Evolutionary conservation across 2,329 filamentous ascomycete species (phyloP), one percentile per base, ranked within the genome.

Genomic region (Aspergillus floridensis): DNA sequence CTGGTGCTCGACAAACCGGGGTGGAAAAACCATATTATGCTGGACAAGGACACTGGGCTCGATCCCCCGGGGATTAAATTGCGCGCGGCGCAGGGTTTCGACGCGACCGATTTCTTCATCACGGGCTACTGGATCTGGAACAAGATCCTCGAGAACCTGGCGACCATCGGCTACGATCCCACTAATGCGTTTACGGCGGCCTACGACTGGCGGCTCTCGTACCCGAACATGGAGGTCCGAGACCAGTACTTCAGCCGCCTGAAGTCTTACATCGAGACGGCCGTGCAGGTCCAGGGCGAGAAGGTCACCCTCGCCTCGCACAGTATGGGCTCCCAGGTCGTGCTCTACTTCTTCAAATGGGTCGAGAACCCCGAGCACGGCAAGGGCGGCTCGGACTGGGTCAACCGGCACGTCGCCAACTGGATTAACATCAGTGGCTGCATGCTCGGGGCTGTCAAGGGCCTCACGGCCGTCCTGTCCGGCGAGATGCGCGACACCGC

Each of bases 401-500:
- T 99, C 0, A 93, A 99, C 60, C 84, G 84, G 19, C 85, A 97
- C 71, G 82, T 99, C 54, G 95, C 96, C 65, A 90, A 91, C 2
- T 99, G 96, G 93, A 96, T 99, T 80, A 99, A 99, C 74, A 92
- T 99, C 69, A 95, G 90, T 66, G 95, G 95, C 5, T 99, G 93
- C 76, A 97, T 99, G 93, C 87, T 99, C 5, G 95, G 95, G 14
- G 92, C 95, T 2, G 82, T 92, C 59, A 99, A 99, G 78, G 93
- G 90, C 59, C 79, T 98, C 38, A 91, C 95, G 0, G 93, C 95
- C 0, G 85, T 98, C 0, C 81, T 99, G 1, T 97, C 93, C 0
- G 95, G 95, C 31, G 95, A 99, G 76, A 99, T 99, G 95, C 92
- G 93, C 66, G 95, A 99, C 71, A 99, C 95, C 0, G 95, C 93